phyloP scores from a whole-genome alignment of 1,139 yeast species.

The Geotrichum citri-aurantii region DNA sequence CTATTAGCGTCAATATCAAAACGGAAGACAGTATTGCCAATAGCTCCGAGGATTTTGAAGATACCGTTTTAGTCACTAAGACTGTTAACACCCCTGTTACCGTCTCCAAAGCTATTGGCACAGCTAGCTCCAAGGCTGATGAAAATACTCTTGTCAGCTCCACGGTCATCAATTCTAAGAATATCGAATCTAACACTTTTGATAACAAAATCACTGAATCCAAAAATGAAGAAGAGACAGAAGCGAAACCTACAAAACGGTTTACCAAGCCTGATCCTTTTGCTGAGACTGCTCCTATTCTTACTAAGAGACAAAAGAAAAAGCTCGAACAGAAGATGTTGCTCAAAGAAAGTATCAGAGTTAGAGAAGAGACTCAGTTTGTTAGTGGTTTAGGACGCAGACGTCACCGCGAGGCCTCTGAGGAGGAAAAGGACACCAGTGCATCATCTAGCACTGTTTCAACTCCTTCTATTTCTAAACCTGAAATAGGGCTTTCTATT shows the following conservation, averaged over 20 bases:
- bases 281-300: not conserved
- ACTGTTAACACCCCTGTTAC: not conserved
- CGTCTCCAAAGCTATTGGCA: not conserved
- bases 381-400: constrained; percentile 1
- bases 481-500: not conserved
- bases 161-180: not conserved
- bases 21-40: not conserved
- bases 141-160: not conserved
- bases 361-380: constrained; percentile 8
- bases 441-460: not conserved
- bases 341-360: constrained; percentile 12
- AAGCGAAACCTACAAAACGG: not conserved
- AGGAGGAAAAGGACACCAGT: not conserved
- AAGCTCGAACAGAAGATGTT: constrained; percentile 8
- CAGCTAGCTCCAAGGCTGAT: not conserved
- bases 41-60: not conserved
- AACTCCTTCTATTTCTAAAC: not conserved
- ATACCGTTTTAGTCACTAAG: not conserved
- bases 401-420: not conserved
- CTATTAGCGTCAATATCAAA: not conserved
- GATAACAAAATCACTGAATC: not conserved
- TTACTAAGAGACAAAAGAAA: constrained; percentile 9
- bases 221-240: not conserved
- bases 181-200: not conserved
- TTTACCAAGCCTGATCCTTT: not conserved